Conservation (phyloP, 495 filamentous ascomycete species). For the Cairneyella variabilis region DNA sequence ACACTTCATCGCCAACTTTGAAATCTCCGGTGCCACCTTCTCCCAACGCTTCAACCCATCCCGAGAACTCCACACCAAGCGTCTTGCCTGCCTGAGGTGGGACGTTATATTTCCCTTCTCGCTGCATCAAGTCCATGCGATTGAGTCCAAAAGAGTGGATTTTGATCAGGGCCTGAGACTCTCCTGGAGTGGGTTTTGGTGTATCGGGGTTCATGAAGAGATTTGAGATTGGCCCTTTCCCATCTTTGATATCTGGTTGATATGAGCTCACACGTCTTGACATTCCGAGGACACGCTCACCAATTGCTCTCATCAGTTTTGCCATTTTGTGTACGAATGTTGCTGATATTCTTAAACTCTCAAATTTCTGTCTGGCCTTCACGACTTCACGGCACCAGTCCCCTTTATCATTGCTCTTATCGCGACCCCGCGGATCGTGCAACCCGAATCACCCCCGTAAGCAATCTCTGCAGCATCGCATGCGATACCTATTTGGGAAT, state of each 20-base stretch:
- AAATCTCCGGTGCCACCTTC: constrained; percentile 37
- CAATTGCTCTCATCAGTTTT: constrained; percentile 7
- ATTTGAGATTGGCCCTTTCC: constrained; percentile 49
- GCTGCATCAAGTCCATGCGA: constrained; percentile 82
- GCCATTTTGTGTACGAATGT: background rate
- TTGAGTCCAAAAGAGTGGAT: constrained; percentile 83
- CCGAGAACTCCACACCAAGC: constrained; percentile 86
- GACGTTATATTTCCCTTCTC: constrained; percentile 71
- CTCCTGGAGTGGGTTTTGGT: constrained; percentile 47
- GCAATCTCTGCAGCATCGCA: no score
- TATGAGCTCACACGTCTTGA: no score
- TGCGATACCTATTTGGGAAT: no score
- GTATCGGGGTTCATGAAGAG: constrained; percentile 57
- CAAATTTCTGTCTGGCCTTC: no score
- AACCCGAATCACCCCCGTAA: no score
- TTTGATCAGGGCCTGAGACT: constrained; percentile 63
- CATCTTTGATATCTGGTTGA: constrained; percentile 58
- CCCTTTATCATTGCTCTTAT: no score
- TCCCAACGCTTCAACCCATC: constrained; percentile 56
- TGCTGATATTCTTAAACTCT: background rate
- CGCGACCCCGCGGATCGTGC: no score
- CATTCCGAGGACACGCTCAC: background rate
- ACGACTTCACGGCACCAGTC: no score
- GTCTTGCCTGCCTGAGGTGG: constrained; percentile 70
- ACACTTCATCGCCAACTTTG: constrained; percentile 66